Percentiles rank a stretch among this genome's conserved stretches.
phyloP scores from a whole-genome alignment of 768 basidiomycete genomes.

The Mycena rosella region DNA sequence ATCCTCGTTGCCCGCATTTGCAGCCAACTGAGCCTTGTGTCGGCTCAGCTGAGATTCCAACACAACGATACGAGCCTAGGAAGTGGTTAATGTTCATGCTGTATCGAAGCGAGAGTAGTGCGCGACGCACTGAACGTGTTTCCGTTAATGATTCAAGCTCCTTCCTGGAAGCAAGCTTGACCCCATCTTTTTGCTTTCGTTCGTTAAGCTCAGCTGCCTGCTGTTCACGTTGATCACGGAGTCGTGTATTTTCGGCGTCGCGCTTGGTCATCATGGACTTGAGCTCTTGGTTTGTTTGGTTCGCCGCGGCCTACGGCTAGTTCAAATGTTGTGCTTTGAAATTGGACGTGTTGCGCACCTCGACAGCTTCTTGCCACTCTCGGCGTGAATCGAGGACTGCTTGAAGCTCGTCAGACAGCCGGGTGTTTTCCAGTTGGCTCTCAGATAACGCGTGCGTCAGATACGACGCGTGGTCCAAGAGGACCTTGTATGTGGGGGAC shows the following conservation, averaged over 20 bases:
- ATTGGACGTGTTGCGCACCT: slow-evolving; percentile 51
- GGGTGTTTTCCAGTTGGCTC: slow-evolving; percentile 52
- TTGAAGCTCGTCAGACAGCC: slow-evolving; percentile 60
- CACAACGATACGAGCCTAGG: slow-evolving; percentile 78
- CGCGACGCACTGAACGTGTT: slow-evolving; percentile 63
- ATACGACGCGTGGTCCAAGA: slow-evolving; percentile 66
- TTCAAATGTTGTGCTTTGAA: slow-evolving; percentile 31
- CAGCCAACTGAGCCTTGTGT: slow-evolving; percentile 82
- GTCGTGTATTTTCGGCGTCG: slow-evolving; percentile 73
- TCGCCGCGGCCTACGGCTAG: slow-evolving; percentile 50
- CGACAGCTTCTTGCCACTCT: slow-evolving; percentile 60
- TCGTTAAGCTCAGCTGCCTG: slow-evolving; percentile 74
- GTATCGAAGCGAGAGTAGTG: slow-evolving; percentile 21
- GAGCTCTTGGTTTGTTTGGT: slow-evolving; percentile 72
- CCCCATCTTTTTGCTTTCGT: slow-evolving; percentile 71
- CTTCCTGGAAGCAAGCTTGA: slow-evolving; percentile 68
- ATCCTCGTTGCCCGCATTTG: slow-evolving; percentile 76
- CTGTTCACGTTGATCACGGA: slow-evolving; percentile 82
- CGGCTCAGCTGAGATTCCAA: slow-evolving; percentile 81
- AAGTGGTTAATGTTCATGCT: slow-evolving; percentile 24
- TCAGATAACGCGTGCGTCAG: slow-evolving; percentile 59
- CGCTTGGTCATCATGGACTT: slow-evolving; percentile 71
- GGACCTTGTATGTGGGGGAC: slow-evolving; percentile 65
- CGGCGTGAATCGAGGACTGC: slow-evolving; percentile 53
- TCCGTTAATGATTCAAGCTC: slow-evolving; percentile 77